Percentiles rank a stretch among this genome's conserved stretches.
phyloP scores from a whole-genome alignment of 1,284 basidiomycete species.

The Wolfiporia cocos region DNA sequence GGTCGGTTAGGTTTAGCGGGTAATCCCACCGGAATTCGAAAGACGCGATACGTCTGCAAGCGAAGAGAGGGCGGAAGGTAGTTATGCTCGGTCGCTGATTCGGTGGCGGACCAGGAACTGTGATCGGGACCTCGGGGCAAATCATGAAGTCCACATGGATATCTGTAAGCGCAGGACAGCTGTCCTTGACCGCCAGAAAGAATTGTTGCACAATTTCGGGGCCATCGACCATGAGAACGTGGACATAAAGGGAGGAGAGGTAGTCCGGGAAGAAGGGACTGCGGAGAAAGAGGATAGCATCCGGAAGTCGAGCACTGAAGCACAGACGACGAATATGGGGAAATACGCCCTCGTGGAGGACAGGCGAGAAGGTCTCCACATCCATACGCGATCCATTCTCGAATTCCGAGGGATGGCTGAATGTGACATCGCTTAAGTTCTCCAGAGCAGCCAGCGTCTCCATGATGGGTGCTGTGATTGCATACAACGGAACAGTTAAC shows the following conservation, averaged over 20 bases:
- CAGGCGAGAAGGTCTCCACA: constrained; percentile 35
- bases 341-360: constrained; percentile 41
- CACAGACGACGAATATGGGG: constrained; percentile 44
- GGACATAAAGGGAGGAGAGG: constrained; percentile 44
- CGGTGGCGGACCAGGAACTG: constrained; percentile 14
- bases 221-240: constrained; percentile 38
- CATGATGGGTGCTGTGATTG: constrained; percentile 38
- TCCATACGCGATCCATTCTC: constrained; percentile 38
- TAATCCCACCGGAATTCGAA: constrained; percentile 53
- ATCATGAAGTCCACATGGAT: constrained; percentile 24
- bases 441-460: constrained; percentile 37
- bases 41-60: constrained; percentile 34
- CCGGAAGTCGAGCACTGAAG: constrained; percentile 36
- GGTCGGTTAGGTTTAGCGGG: constrained; percentile 40
- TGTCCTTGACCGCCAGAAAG: constrained; percentile 35
- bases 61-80: constrained; percentile 43
- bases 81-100: constrained; percentile 35
- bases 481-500: constrained; percentile 44
- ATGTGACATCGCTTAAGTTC: constrained; percentile 41
- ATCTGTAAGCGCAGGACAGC: constrained; percentile 35
- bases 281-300: constrained; percentile 16
- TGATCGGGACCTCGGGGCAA: constrained; percentile 15
- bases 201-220: constrained; percentile 35
- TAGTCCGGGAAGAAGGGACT: constrained; percentile 22
- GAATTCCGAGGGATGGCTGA: constrained; percentile 35